Base-by-base conservation (phyloP, 1,284 basidiomycete genomes). In the Ceratobasidium sp. region DNA sequence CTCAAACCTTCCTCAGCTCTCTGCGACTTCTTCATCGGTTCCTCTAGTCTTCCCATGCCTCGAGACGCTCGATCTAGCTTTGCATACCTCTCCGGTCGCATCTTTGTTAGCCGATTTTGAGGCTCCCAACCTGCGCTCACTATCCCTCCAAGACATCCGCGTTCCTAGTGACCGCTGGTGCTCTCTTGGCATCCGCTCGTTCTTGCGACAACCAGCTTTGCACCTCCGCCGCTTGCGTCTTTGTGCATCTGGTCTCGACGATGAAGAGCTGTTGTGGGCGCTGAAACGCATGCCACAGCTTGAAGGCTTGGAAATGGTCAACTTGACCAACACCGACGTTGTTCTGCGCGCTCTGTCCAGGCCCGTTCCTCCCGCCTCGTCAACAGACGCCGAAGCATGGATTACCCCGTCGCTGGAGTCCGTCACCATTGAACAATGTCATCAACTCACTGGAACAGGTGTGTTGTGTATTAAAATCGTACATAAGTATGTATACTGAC, bases 141-240 rank as follows among this genome's bases (percentile, higher is more conserved):
- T 77, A 40, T 77, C 76, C 15, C 66, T 77, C 15, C 76, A 77
- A 26, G 76, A 77, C 44, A 46, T 63, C 26, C 76, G 49, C 12
- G 60, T 67, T n/a, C 76, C 76, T 10, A 77, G 76, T 26, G 76
- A 77, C 58, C 76, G 76, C 13, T 77, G 76, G 76, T 77, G 76
- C 28, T 77, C 76, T 6, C 42, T 77, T n/a, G 76, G 76, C n/a
- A 55, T 77, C n/a, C 76, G 76, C 12, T 77, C 76, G 12, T 77
- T 77, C 58, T 53, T 77, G 28, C 76, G 76, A 10, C 66, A 77
- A 44, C 76, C 66, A 42, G 64, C 66, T 53, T 53, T 55, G 12
- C 42, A 60, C 2, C 53, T 77, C 49, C 76, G 67, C 49, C 67
- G 61, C 23, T 26, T 77, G 13, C 66, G 76, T 13, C 55, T 77